phyloP scores from a whole-genome alignment of 1,284 basidiomycete species.

The Entoloma clypeatum region DNA sequence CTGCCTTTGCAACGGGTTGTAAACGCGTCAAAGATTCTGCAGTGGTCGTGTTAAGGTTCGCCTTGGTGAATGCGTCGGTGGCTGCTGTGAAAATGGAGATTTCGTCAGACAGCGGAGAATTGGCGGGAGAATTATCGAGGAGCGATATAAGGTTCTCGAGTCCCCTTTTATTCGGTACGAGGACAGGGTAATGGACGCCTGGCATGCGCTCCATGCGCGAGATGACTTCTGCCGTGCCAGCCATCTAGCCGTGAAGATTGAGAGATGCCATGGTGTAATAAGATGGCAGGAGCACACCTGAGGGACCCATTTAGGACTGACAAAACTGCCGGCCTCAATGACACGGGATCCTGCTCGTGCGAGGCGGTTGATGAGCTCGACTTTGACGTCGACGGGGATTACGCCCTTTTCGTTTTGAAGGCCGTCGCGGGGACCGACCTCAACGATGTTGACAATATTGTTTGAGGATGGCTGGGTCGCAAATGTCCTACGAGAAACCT shows the following conservation, averaged over 20 bases:
- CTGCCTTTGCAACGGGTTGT: slow-evolving; percentile 59
- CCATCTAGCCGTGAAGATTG: too few species aligned
- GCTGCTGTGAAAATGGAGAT: slow-evolving; percentile 90
- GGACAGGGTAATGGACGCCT: slow-evolving; percentile 73
- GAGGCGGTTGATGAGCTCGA: slow-evolving; percentile 78
- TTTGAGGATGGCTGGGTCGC: slow-evolving; percentile 21
- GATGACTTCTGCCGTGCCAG: slow-evolving; percentile 75
- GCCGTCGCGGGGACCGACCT: slow-evolving; percentile 91
- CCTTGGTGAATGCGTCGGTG: slow-evolving; percentile 81
- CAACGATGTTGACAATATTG: slow-evolving; percentile 71
- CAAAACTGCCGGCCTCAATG: slow-evolving; percentile 91
- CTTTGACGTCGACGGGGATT: slow-evolving; percentile 74
- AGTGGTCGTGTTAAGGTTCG: slow-evolving; percentile 82
- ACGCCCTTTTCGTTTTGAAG: slow-evolving; percentile 86
- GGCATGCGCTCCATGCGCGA: slow-evolving; percentile 49
- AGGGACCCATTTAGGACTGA: slow-evolving; percentile 91
- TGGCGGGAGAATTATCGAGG: slow-evolving; percentile 34
- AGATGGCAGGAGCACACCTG: slow-evolving; percentile 51
- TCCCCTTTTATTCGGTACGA: slow-evolving; percentile 83
- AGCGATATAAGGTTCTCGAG: slow-evolving; percentile 63
- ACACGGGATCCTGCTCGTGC: slow-evolving; percentile 64
- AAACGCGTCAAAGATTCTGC: slow-evolving; percentile 70
- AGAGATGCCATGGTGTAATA: too few species aligned
- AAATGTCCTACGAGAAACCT: slow-evolving; percentile 13
- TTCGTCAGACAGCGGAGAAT: slow-evolving; percentile 66